phyloP scores from a whole-genome alignment of 768 basidiomycete species.

The Psilocybe sp. region DNA sequence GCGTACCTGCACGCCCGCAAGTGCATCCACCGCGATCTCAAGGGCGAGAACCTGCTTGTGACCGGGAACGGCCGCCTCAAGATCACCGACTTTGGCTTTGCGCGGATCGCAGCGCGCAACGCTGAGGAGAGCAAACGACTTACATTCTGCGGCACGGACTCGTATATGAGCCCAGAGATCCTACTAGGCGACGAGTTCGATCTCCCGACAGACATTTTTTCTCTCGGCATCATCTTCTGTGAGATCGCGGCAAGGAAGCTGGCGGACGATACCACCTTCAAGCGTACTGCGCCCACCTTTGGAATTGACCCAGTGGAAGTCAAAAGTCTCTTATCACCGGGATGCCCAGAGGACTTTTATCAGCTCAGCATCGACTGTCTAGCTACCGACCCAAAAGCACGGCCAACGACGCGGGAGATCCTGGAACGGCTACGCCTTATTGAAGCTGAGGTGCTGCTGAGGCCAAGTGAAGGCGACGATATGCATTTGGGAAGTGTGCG shows the following conservation, averaged over 20 bases:
- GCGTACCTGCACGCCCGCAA: constrained; percentile 95
- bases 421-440: constrained; percentile 77
- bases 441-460: constrained; percentile 77
- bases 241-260: constrained; percentile 84
- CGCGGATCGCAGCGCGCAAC: constrained; percentile 89
- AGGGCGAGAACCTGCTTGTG: constrained; percentile 96
- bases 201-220: constrained; percentile 92
- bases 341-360: constrained; percentile 78
- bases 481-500: constrained; percentile 84
- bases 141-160: constrained; percentile 87
- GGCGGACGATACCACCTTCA: constrained; percentile 80
- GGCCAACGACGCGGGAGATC: constrained; percentile 78
- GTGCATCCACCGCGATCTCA: constrained; percentile 87
- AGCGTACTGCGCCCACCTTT: constrained; percentile 78
- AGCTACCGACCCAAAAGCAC: constrained; percentile 53
- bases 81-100: constrained; percentile 98
- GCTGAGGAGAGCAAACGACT: constrained; percentile 85
- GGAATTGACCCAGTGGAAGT: constrained; percentile 77
- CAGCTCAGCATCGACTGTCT: constrained; percentile 79
- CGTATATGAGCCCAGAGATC: constrained; percentile 98
- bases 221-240: constrained; percentile 88
- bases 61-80: constrained; percentile 93
- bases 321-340: constrained; percentile 57
- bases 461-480: constrained; percentile 62
- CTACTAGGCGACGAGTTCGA: constrained; percentile 89